These are phyloP conservation scores for Suhomyces ambrosiae DNA, from an alignment of 1,139 yeast genomes.

Conservation along the genomic window DNA sequence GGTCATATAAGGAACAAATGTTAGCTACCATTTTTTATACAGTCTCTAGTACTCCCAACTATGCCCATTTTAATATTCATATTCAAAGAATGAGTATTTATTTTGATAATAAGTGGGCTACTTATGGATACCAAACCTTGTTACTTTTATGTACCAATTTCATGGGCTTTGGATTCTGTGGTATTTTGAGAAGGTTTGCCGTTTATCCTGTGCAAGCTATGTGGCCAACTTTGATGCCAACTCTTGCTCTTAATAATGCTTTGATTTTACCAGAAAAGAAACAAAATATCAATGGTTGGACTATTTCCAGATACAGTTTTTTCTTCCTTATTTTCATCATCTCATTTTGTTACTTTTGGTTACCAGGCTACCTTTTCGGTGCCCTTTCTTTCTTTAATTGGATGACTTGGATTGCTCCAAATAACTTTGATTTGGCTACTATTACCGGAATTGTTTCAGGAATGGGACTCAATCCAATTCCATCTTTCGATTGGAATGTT, in stretches of 20 bases:
- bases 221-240: constrained; percentile 23
- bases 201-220: constrained; percentile 19
- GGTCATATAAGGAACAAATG: constrained; percentile 27
- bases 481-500: constrained; percentile 23
- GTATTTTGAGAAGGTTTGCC: constrained; percentile 22
- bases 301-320: constrained; percentile 20
- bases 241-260: constrained; percentile 23
- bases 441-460: constrained; percentile 20
- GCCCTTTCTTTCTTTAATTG: constrained; percentile 22
- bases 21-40: constrained; percentile 23
- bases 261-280: constrained; percentile 19
- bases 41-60: constrained; percentile 17
- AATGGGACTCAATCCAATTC: constrained; percentile 22
- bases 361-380: constrained; percentile 21
- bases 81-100: constrained; percentile 17
- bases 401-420: constrained; percentile 25
- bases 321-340: constrained; percentile 16
- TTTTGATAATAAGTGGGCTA: constrained; percentile 20
- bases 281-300: constrained; percentile 23
- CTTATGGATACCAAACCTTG: constrained; percentile 20
- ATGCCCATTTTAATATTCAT: constrained; percentile 20
- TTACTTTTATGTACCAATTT: constrained; percentile 22
- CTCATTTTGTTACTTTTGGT: constrained; percentile 22
- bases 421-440: constrained; percentile 19
- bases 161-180: constrained; percentile 27